Conservation (phyloP, 106 monocot species). For the Phalaenopsis aphrodite region DNA sequence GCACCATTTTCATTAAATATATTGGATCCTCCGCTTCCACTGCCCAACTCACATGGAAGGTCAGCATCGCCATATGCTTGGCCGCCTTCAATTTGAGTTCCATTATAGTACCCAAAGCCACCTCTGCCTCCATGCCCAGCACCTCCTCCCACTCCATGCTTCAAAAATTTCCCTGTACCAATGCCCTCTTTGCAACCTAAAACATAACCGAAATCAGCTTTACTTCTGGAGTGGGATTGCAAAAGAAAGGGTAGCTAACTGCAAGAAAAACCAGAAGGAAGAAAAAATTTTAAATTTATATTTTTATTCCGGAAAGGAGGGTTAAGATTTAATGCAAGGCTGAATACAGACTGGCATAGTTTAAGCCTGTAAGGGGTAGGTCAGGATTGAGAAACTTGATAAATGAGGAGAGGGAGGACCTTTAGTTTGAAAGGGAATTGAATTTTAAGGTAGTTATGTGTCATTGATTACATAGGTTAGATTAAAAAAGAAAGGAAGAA, state of each 20-base stretch:
- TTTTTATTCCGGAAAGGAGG: background rate
- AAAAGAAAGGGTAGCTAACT: background rate
- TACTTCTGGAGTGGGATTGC: background rate
- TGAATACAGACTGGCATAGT: background rate
- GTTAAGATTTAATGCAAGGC: background rate
- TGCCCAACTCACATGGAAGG: slow-evolving; percentile 93
- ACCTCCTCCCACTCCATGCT: slow-evolving; percentile 85
- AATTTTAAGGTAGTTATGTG: background rate
- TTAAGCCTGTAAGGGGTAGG: background rate
- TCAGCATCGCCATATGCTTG: slow-evolving; percentile 69
- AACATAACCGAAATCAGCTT: slow-evolving; percentile 6
- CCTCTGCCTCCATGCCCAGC: slow-evolving; percentile 95
- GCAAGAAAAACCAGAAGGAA: background rate
- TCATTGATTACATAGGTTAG: background rate
- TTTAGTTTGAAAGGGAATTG: background rate
- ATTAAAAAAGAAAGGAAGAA: background rate
- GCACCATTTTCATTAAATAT: slow-evolving; percentile 49
- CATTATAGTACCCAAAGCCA: slow-evolving; percentile 80
- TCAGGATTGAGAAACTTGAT: background rate
- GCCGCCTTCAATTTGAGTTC: slow-evolving; percentile 62
- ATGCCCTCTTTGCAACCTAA: slow-evolving; percentile 88
- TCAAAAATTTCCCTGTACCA: slow-evolving; percentile 66
- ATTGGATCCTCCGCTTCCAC: slow-evolving; percentile 63
- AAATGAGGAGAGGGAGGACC: background rate
- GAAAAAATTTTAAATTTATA: background rate